Evolutionary conservation across 176 grass and related monocot genomes (phyloP).

Genomic region (Ananas comosus): DNA sequence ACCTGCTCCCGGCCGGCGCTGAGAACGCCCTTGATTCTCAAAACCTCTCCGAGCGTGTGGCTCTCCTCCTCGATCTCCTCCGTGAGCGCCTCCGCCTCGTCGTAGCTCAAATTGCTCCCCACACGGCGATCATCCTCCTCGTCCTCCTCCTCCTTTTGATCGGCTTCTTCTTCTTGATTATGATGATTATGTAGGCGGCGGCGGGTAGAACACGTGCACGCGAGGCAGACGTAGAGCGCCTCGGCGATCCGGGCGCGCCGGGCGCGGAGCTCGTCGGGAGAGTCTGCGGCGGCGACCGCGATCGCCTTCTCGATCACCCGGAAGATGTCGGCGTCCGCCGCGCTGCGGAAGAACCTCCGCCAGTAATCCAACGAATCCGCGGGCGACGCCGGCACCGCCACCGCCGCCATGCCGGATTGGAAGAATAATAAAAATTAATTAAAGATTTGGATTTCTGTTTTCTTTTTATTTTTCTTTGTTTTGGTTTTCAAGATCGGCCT

Average conservation of each 20-base stretch:
- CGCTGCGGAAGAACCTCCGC: conserved; percentile 62
- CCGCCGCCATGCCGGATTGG: background rate
- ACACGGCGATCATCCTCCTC: conserved; percentile 41
- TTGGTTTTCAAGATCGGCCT: too few relatives aligned
- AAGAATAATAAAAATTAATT: too few relatives aligned
- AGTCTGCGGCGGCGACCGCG: conserved; percentile 59
- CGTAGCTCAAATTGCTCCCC: conserved; percentile 27
- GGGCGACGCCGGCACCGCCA: conserved; percentile 19
- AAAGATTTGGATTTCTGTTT: too few relatives aligned
- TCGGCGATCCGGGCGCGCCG: conserved; percentile 68
- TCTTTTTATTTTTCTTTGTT: too few relatives aligned
- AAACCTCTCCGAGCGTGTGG: conserved; percentile 48
- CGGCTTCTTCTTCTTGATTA: conserved; percentile 43
- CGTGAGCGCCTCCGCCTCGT: conserved; percentile 28
- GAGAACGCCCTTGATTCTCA: conserved; percentile 66
- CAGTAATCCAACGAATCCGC: conserved; percentile 55
- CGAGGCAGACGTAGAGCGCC: conserved; percentile 43
- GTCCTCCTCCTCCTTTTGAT: conserved; percentile 51
- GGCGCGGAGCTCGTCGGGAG: conserved; percentile 48
- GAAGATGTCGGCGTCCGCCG: conserved; percentile 54
- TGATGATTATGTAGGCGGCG: conserved; percentile 4
- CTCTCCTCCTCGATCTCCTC: conserved; percentile 75
- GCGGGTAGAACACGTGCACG: conserved; percentile 4
- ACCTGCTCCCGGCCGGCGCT: conserved; percentile 44
- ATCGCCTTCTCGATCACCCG: conserved; percentile 76